Evolutionary conservation across 2,329 filamentous ascomycete species (phyloP).

Genomic region (Ophiostoma sp.): DNA sequence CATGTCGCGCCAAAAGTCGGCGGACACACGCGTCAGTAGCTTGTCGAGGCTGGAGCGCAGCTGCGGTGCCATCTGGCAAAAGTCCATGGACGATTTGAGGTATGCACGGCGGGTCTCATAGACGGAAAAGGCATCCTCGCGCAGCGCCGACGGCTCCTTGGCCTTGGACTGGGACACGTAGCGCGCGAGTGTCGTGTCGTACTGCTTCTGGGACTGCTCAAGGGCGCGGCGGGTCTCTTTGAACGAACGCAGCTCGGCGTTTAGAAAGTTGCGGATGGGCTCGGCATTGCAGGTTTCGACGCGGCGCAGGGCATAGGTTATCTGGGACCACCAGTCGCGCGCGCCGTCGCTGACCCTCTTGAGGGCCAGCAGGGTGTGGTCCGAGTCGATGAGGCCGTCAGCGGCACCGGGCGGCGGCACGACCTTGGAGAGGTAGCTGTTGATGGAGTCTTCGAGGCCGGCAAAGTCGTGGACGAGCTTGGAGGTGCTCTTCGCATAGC

Average conservation of each 20-base stretch:
- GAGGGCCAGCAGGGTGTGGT: slow-evolving; percentile 86
- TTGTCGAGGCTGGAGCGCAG: slow-evolving; percentile 79
- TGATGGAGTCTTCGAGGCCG: slow-evolving; percentile 73
- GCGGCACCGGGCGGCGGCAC: slow-evolving; percentile 68
- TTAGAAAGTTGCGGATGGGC: slow-evolving; percentile 72
- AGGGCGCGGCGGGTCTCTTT: slow-evolving; percentile 75
- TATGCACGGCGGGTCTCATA: slow-evolving; percentile 90
- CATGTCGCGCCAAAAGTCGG: slow-evolving; percentile 85
- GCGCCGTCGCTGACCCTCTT: slow-evolving; percentile 79
- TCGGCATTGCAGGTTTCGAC: slow-evolving; percentile 74
- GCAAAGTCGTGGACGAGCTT: slow-evolving; percentile 59
- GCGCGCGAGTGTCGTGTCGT: slow-evolving; percentile 73
- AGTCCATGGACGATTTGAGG: slow-evolving; percentile 88
- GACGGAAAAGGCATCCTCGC: slow-evolving; percentile 92
- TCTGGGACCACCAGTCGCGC: slow-evolving; percentile 78
- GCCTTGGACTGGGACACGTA: slow-evolving; percentile 84
- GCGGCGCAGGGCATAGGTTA: slow-evolving; percentile 67
- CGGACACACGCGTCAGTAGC: slow-evolving; percentile 76
- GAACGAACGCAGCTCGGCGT: slow-evolving; percentile 74
- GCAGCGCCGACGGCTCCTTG: slow-evolving; percentile 83
- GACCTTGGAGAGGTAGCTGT: slow-evolving; percentile 68
- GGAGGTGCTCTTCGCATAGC: slow-evolving; percentile 49
- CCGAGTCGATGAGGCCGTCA: slow-evolving; percentile 81
- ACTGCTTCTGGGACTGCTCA: slow-evolving; percentile 75
- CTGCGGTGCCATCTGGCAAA: slow-evolving; percentile 81